Percentiles rank a stretch among this genome's conserved stretches.
phyloP scores from a whole-genome alignment of 2,329 filamentous ascomycete species.

The Coniochaeta sp. region DNA sequence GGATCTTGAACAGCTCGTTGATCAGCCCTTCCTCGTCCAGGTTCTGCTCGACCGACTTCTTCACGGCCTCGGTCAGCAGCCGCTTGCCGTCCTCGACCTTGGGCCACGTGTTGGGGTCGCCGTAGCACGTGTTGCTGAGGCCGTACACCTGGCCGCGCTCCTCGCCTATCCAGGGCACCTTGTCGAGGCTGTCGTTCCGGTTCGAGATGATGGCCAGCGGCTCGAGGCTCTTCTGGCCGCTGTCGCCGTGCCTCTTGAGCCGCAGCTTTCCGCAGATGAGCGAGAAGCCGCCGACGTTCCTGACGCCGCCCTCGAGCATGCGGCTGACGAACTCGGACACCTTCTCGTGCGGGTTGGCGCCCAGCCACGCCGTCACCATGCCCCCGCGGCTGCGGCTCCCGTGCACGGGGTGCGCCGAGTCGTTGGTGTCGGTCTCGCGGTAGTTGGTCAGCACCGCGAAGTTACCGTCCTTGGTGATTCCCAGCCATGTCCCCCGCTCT shows the following conservation, averaged over 20 bases:
- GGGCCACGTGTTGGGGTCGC: conserved; percentile 48
- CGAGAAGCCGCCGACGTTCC: conserved; percentile 59
- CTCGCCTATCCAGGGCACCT: conserved; percentile 52
- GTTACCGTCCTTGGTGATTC: conserved; percentile 51
- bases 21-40: conserved; percentile 43
- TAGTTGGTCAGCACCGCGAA: conserved; percentile 63
- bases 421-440: conserved; percentile 44
- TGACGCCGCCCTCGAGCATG: conserved; percentile 46
- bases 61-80: conserved; percentile 34
- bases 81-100: conserved; percentile 49
- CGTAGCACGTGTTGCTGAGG: conserved; percentile 56
- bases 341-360: conserved; percentile 36
- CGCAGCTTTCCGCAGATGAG: conserved; percentile 57
- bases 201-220: conserved; percentile 58
- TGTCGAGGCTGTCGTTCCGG: conserved; percentile 41
- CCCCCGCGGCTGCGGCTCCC: conserved; percentile 52
- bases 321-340: conserved; percentile 42
- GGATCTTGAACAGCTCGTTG: conserved; percentile 42
- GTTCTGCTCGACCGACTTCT: conserved; percentile 37
- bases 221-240: conserved; percentile 22
- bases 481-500: conserved; percentile 60
- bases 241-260: conserved; percentile 12
- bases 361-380: conserved; percentile 58
- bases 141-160: conserved; percentile 45
- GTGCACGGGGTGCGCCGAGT: conserved; percentile 43